Evolutionary conservation across 176 grass and related monocot genomes (phyloP).

Genomic region (Aegilops tauschii): DNA sequence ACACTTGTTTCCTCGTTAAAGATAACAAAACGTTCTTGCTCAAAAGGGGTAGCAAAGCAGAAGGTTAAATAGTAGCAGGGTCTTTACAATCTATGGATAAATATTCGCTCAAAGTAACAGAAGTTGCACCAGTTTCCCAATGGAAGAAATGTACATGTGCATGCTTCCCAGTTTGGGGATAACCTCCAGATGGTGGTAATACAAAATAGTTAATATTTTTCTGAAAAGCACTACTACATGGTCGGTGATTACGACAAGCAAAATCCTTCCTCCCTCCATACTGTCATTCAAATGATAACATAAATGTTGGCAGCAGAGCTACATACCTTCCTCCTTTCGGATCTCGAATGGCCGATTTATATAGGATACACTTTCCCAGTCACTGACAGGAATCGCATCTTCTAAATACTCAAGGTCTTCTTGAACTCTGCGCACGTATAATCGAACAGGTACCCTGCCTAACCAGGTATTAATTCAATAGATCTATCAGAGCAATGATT

Average conservation of each 20-base stretch:
- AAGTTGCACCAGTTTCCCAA: neutral
- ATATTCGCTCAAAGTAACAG: neutral
- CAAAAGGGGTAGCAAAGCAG: neutral
- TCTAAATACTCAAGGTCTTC: conserved; percentile 72
- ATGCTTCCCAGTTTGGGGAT: neutral
- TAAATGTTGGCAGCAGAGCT: neutral
- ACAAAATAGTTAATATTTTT: neutral
- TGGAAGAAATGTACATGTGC: neutral
- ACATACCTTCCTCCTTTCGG: conserved; percentile 66
- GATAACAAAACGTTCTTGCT: neutral
- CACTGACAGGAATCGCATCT: conserved; percentile 51
- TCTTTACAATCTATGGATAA: no score
- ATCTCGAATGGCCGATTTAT: conserved; percentile 83
- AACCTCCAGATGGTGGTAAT: neutral
- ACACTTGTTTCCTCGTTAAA: neutral
- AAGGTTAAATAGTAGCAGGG: neutral
- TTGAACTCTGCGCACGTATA: conserved; percentile 69
- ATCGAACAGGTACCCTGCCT: conserved; percentile 92
- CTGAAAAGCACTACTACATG: neutral
- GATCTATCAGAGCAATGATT: neutral
- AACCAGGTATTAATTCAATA: conserved; percentile 49
- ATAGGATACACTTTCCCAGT: conserved; percentile 86
- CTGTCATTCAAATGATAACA: conserved; percentile 1
- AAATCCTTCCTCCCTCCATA: no score
- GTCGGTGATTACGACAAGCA: neutral